Base-by-base conservation (phyloP, 2,329 filamentous ascomycete species). In the Blastomyces silverae region DNA sequence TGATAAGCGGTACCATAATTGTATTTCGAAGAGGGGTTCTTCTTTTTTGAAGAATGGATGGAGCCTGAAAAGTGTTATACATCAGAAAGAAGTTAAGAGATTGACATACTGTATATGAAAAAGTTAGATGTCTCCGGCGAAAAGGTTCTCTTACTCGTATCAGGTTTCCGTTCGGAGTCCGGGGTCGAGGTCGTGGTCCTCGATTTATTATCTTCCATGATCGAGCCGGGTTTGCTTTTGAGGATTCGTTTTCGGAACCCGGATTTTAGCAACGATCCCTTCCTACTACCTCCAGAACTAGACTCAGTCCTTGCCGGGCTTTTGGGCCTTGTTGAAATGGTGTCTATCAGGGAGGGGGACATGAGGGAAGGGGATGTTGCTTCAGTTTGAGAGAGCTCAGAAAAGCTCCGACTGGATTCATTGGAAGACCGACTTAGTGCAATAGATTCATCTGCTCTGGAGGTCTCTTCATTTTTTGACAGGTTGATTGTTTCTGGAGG, bases 301-400 rank as follows among this genome's bases (percentile, higher is more conserved):
- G 62, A 63, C 20, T 28, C 31, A 20, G 62, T 63, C 37, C 52
- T 63, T 13, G 62, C 17, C 11, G 62, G 62, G 25, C 52, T 57
- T 58, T 63, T 57, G 28, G 62, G 53, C 17, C 52, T 53, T 20
- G 53, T 53, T 31, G 39, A 39, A 34, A 58, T 39, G 25, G 37
- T 58, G 13, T 48, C 37, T 5, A 62, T 55, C 17, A 39, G n/a
- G 5, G 61, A 56, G n/a, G 48, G 50, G 25, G 50, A 53, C 50
- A 53, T 53, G 13, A 53, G 25, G 31, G 61, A 56, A 6, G 48
- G 52, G 37, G 48, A 28, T 61, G 59, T 61, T 61, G 44, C 44
- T 48, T 61, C 59, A 20, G 59, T 61, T 44, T 48, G 44, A 22
- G 59, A 61, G 28, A 42, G 25, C 48, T 61, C 59, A 61, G 59